Evolutionary conservation across 805 yeast genomes (phyloP).

Genomic region (Lipomyces spencermartinsiae): DNA sequence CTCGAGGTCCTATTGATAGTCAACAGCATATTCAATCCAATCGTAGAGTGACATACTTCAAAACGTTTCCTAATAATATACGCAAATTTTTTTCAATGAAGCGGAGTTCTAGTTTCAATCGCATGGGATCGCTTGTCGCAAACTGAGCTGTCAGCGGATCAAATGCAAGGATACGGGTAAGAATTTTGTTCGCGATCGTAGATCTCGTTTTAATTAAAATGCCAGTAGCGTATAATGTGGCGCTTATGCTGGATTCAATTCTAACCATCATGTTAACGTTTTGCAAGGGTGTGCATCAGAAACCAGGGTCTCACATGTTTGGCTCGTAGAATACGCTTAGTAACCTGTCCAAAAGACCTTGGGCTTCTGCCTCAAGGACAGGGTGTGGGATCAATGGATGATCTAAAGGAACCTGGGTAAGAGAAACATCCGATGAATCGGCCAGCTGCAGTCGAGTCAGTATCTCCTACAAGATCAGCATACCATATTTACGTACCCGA

Average conservation of each 20-base stretch:
- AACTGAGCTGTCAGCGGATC: conserved; percentile 48
- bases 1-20: conserved; percentile 21
- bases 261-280: conserved; percentile 12
- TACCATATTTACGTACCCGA: conserved; percentile 36
- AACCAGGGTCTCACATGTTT: conserved; percentile 47
- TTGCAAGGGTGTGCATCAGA: neutral
- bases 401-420: conserved; percentile 56
- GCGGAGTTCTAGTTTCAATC: conserved; percentile 58
- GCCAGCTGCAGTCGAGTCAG: conserved; percentile 21
- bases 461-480: neutral
- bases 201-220: conserved; percentile 72
- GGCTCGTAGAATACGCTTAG: conserved; percentile 63
- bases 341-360: conserved; percentile 68
- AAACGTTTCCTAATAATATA: conserved; percentile 40
- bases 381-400: conserved; percentile 69
- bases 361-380: conserved; percentile 72
- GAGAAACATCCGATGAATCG: conserved; percentile 51
- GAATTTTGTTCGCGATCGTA: conserved; percentile 58
- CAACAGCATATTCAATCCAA: neutral
- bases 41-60: conserved; percentile 25
- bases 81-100: conserved; percentile 65
- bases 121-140: conserved; percentile 28
- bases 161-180: conserved; percentile 64
- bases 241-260: conserved; percentile 62
- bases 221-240: conserved; percentile 69